phyloP scores from a whole-genome alignment of 345 rosid genomes.

The Arabidopsis suecica region DNA sequence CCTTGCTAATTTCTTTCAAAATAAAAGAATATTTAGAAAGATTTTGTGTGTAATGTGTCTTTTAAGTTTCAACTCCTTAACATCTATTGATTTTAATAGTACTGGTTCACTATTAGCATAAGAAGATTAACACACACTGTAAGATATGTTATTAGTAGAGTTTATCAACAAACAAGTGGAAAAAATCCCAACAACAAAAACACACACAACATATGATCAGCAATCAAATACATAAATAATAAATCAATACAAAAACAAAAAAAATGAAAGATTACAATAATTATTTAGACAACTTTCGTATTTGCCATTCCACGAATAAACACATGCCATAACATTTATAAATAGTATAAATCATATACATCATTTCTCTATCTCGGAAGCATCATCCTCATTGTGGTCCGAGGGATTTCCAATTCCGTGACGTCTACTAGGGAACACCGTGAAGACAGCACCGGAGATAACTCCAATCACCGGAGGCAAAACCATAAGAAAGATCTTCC shows the following conservation, averaged over 20 bases:
- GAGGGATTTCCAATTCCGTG: slow-evolving; percentile 88
- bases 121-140: neutral
- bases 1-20: neutral
- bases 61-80: neutral
- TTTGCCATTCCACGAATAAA: neutral
- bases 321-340: slow-evolving; percentile 17
- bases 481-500: slow-evolving; percentile 62
- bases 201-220: slow-evolving; percentile 24
- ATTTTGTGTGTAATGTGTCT: neutral
- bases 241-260: slow-evolving; percentile 10
- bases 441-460: slow-evolving; percentile 58
- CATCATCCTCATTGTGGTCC: slow-evolving; percentile 37
- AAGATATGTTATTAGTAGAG: neutral
- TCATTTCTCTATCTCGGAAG: slow-evolving; percentile 39
- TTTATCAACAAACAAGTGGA: slow-evolving; percentile 28
- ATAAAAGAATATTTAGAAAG: neutral
- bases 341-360: neutral
- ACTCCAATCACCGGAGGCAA: slow-evolving; percentile 81
- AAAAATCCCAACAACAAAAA: neutral
- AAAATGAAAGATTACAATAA: neutral
- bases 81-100: neutral
- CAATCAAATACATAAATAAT: slow-evolving; percentile 25
- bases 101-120: neutral
- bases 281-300: slow-evolving; percentile 19
- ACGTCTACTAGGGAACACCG: slow-evolving; percentile 71